Percentiles rank a stretch among this genome's conserved stretches.
These are phyloP conservation scores for Colletotrichum abscissum DNA, from an alignment of 2,329 filamentous ascomycete species.

Conservation along the genomic window DNA sequence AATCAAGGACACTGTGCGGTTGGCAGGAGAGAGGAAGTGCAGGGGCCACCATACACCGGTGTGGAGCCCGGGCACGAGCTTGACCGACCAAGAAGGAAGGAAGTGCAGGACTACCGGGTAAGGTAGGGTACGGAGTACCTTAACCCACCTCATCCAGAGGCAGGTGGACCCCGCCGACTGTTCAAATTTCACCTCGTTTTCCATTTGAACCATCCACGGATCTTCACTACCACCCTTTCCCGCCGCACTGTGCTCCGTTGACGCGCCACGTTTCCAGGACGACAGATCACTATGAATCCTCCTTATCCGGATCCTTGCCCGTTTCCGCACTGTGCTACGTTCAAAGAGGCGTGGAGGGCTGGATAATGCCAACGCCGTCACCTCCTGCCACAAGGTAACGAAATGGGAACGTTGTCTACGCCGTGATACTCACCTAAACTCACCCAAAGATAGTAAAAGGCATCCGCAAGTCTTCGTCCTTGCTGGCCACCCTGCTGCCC, in stretches of 20 bases:
- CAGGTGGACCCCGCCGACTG: not conserved
- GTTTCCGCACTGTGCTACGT: not conserved
- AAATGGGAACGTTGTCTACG: not conserved
- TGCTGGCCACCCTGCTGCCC: not conserved
- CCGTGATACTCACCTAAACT: not conserved
- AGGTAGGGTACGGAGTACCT: no score
- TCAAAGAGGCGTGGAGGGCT: not conserved
- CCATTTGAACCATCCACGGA: no score
- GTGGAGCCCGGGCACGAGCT: slow-evolving; percentile 11
- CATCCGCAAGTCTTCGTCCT: not conserved
- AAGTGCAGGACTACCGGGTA: not conserved
- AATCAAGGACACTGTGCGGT: not conserved
- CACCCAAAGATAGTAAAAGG: not conserved
- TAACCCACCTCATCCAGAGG: not conserved
- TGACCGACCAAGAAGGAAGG: no score
- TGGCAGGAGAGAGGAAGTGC: not conserved
- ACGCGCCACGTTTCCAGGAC: no score
- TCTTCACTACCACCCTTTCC: no score
- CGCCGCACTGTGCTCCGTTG: no score
- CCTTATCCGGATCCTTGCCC: not conserved
- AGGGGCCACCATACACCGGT: slow-evolving; percentile 19
- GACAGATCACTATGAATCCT: no score
- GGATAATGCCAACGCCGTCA: not conserved
- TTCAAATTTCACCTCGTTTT: not conserved
- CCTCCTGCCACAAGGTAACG: not conserved